Conservation (phyloP, 345 rosid species). For the Euphorbia tirucalli region DNA sequence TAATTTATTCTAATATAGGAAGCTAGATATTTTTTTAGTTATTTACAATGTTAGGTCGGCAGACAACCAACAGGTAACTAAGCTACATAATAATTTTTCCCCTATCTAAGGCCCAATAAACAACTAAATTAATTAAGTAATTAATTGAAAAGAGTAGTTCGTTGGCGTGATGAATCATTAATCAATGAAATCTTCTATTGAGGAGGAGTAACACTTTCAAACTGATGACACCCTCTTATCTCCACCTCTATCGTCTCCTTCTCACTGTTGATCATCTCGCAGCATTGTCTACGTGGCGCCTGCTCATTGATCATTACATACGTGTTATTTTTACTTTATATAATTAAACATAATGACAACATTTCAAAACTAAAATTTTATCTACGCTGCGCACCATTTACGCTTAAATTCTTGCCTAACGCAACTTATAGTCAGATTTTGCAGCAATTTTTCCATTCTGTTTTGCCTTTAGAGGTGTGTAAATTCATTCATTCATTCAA, state of each 20-base stretch:
- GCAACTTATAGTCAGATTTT: not conserved
- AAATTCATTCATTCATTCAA: not conserved
- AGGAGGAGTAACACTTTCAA: constrained; percentile 69
- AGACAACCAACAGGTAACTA: not conserved
- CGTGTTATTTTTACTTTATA: not conserved
- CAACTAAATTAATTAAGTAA: too few species aligned
- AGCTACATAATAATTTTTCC: not conserved
- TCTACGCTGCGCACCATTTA: constrained; percentile 16
- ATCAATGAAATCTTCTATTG: constrained; percentile 7
- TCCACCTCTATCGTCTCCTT: constrained; percentile 40
- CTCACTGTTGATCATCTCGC: constrained; percentile 44
- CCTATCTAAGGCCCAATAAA: not conserved
- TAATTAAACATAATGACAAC: too few species aligned
- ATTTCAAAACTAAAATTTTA: not conserved
- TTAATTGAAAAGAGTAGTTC: too few species aligned
- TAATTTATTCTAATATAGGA: too few species aligned
- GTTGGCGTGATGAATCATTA: too few species aligned
- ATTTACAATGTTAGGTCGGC: not conserved
- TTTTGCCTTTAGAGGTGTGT: not conserved
- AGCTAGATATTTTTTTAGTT: too few species aligned
- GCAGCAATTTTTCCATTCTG: not conserved
- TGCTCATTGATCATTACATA: constrained; percentile 22
- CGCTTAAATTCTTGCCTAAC: constrained; percentile 15
- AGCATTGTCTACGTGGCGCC: constrained; percentile 86
- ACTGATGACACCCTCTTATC: constrained; percentile 52